Base-by-base conservation (phyloP, 1,139 yeast species). In the Suhomyces anneliseae region DNA sequence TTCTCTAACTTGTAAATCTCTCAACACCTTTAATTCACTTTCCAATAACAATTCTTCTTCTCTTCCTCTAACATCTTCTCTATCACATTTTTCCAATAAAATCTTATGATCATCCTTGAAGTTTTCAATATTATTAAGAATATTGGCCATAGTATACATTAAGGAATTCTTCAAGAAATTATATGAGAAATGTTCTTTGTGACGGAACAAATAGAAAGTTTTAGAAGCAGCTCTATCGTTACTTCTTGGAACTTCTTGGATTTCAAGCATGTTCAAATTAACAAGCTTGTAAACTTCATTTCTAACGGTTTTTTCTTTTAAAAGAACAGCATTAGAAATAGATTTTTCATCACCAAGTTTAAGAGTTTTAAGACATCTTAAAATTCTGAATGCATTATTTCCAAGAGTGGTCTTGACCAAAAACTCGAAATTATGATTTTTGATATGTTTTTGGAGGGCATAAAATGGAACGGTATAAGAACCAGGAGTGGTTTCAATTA, bases 221-320 rank as follows among this genome's bases (percentile, higher is more conserved):
- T 95, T 83, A 38, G 90, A 84, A 0, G 98, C 97, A 2, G 96
- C 93, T 54, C 99, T 78, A 64, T 92, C 98, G 32, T 85, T 86
- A 34, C 96, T 86, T 60, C 95, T 80, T 8, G 99, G 98, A 32
- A 93, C 87, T 69, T 95, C 99, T 65, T 93, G 98, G 39, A 86
- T 77, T 62, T 86, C 90, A 27, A 85, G 68, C 14, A 84, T 74
- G 55, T 85, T 84, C 55, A 80, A 74, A 43, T 76, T 78, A 19
- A 83, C 70, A 44, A 86, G 64, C 39, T 76, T 76, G 46, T 82
- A 78, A 36, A 85, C 65, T 45, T 83, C 80, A 39, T 80, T 82
- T 51, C 97, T 76, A 8, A 90, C 89, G 32, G 85, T 87, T 52
- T 82, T 82, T 48, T 89, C 95, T 54, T 82, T 87, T 65, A 92